A percentile compares a stretch with the other conserved stretches of the same genome.
Evolutionary conservation across 352 stramenopile genomes (phyloP).

Genomic region (Phytophthora sp.): DNA sequence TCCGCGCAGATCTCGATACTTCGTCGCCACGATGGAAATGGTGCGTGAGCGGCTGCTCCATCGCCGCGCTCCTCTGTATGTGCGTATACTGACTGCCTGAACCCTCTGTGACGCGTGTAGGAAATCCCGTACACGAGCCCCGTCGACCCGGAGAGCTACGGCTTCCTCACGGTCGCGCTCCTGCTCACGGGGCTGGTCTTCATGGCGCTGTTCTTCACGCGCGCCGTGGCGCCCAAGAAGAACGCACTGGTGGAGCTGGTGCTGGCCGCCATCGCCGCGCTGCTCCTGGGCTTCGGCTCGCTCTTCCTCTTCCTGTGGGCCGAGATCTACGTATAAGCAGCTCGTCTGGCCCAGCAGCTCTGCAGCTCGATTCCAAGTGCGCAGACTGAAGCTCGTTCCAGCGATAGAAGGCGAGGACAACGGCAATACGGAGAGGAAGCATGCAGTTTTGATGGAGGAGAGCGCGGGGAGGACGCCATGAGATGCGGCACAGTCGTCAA

Average conservation of each 20-base stretch:
- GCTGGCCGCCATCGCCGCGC: slow-evolving; percentile 64
- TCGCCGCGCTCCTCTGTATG: not conserved
- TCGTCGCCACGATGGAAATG: slow-evolving; percentile 47
- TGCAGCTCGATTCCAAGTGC: not conserved
- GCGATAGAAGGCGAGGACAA: slow-evolving; percentile 17
- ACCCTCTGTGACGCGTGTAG: slow-evolving; percentile 30
- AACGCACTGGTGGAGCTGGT: slow-evolving; percentile 75
- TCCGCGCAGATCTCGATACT: slow-evolving; percentile 29
- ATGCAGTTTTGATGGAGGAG: slow-evolving; percentile 20
- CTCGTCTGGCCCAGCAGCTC: not conserved
- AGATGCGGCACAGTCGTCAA: not conserved
- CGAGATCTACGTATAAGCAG: slow-evolving; percentile 87
- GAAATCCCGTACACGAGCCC: slow-evolving; percentile 86
- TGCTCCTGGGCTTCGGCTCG: slow-evolving; percentile 82
- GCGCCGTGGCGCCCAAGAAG: slow-evolving; percentile 76
- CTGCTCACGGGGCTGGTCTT: slow-evolving; percentile 76
- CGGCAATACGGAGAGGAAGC: not conserved
- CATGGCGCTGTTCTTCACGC: slow-evolving; percentile 87
- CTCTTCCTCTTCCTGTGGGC: slow-evolving; percentile 90
- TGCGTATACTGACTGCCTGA: not conserved
- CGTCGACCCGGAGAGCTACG: slow-evolving; percentile 75
- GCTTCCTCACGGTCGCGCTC: slow-evolving; percentile 60
- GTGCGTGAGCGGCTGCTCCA: slow-evolving; percentile 14
- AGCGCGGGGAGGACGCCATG: not conserved
- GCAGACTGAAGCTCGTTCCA: slow-evolving; percentile 8